A percentile compares a stretch with the other conserved stretches of the same genome.
Evolutionary conservation across 2,329 filamentous ascomycete species (phyloP).

Genomic region (Ilyonectria mors-panacis): DNA sequence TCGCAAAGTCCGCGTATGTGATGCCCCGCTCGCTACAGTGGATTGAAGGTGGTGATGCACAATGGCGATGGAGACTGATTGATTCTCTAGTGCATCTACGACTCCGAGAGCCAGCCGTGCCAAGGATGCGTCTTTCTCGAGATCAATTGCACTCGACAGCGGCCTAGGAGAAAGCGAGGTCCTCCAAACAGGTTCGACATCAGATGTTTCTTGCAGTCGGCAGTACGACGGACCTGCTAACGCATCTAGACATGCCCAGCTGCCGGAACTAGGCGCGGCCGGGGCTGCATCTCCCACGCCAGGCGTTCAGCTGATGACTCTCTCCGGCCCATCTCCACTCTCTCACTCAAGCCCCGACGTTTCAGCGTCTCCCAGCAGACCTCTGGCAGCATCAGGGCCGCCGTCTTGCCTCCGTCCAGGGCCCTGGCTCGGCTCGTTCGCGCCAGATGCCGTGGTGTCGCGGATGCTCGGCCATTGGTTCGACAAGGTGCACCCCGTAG

Average conservation of each 20-base stretch:
- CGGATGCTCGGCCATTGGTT: conserved; percentile 54
- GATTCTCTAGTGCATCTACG: conserved; percentile 39
- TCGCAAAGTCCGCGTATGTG: conserved; percentile 41
- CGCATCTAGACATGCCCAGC: conserved; percentile 29
- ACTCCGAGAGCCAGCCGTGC: conserved; percentile 23
- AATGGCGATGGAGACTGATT: neutral
- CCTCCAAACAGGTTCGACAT: conserved; percentile 38
- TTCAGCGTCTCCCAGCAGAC: conserved; percentile 1
- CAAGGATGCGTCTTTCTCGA: conserved; percentile 39
- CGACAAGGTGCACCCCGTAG: conserved; percentile 53
- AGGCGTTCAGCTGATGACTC: conserved; percentile 9
- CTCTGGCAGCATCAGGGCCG: neutral
- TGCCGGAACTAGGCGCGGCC: neutral
- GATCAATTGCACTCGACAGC: conserved; percentile 38
- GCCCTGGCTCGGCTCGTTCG: conserved; percentile 39
- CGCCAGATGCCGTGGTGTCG: conserved; percentile 29
- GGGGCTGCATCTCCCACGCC: neutral
- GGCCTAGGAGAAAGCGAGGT: conserved; percentile 41
- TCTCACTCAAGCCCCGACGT: conserved; percentile 29
- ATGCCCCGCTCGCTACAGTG: neutral
- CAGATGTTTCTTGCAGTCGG: too few relatives aligned
- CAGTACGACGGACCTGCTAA: neutral
- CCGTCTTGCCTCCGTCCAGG: neutral
- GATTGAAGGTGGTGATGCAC: neutral
- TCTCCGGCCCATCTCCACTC: conserved; percentile 11